phyloP scores from a whole-genome alignment of 2,329 filamentous ascomycete genomes.

The Monosporascus sp. region DNA sequence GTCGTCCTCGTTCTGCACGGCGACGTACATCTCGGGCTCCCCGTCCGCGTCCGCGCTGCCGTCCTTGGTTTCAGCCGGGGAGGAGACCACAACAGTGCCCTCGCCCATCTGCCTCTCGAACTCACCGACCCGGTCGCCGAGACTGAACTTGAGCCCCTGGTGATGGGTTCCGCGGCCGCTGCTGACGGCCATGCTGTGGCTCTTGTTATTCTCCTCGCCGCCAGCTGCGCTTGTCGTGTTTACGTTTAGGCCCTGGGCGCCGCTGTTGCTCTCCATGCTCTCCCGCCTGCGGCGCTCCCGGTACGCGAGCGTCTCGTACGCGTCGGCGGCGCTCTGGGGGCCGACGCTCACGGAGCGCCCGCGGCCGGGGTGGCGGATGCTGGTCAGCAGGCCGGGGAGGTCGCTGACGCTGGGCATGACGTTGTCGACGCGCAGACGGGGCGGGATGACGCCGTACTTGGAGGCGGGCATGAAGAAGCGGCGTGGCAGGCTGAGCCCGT shows the following conservation, averaged over 20 bases:
- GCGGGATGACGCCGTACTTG: slow-evolving; percentile 77
- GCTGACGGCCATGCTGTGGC: slow-evolving; percentile 8
- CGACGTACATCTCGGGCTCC: slow-evolving; percentile 31
- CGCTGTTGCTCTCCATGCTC: slow-evolving; percentile 47
- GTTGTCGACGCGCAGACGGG: slow-evolving; percentile 70
- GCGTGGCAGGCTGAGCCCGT: slow-evolving; percentile 74
- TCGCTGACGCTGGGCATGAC: slow-evolving; percentile 87
- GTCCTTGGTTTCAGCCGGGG: slow-evolving; percentile 25
- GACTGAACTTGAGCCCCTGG: slow-evolving; percentile 33
- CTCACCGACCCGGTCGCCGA: slow-evolving; percentile 45
- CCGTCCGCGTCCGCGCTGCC: slow-evolving; percentile 17
- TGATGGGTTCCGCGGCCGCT: slow-evolving; percentile 5
- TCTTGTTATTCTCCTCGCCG: slow-evolving; percentile 24
- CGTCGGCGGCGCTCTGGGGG: slow-evolving; percentile 92
- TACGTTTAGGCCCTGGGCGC: slow-evolving; percentile 33
- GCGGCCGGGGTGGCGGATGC: slow-evolving; percentile 71
- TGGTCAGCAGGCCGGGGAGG: slow-evolving; percentile 74
- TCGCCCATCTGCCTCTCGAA: slow-evolving; percentile 72
- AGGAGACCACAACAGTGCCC: slow-evolving; percentile 41
- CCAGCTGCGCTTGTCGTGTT: neutral
- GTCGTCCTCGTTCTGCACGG: slow-evolving; percentile 46
- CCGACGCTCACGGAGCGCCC: slow-evolving; percentile 83
- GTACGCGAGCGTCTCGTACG: slow-evolving; percentile 91
- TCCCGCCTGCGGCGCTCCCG: slow-evolving; percentile 60
- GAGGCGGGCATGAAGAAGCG: slow-evolving; percentile 89